Base-by-base conservation (phyloP, 2,329 filamentous ascomycete species). In the Cercospora berteroae region DNA sequence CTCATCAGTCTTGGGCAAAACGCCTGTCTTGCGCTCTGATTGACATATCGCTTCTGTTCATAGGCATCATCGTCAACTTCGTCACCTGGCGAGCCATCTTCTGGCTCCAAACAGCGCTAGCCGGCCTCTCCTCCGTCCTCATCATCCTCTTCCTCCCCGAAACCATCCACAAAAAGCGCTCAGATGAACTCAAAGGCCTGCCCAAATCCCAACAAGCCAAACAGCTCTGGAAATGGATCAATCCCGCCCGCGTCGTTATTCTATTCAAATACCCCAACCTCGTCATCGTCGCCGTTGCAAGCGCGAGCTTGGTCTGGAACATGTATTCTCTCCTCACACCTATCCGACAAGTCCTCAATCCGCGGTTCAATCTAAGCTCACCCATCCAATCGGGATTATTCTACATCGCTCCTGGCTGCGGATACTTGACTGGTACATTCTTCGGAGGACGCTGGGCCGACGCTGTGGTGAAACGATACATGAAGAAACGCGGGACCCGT, bases 371-470 rank as follows among this genome's bases (percentile, higher is more conserved):
- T 63, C 83, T 93, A 9, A 85, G 86, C 0, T 83, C 85, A 0
- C 90, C 90, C 0, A 83, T 92, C 16, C 84, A 91, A 71, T 87
- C 85, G 0, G 89, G 89, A 0, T 82, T 93, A 1, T 91, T 93
- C 78, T 93, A 92, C 75, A 85, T 93, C 20, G 89, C 90, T 0
- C 90, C 90, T 0, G 90, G 90, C 0, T 84, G 83, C 59, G 90
- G 90, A 0, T 93, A 92, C 73, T 78, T 93, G 0, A 64, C 87
- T 0, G 90, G 90, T 0, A 91, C 89, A 0, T 87, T 92, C 73
- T 81, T 90, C 65, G 90, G 90, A n/a, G 90, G 90, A 0, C 84
- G 87, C 27, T 91, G 87, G 81, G 89, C 90, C 0, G 90, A 93
- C 75, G 80, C 85, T 69, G 84, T 86, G 0, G 89, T 91, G 9